These are phyloP conservation scores for Candida piceae DNA, from an alignment of 805 yeast genomes.

Conservation along the genomic window DNA sequence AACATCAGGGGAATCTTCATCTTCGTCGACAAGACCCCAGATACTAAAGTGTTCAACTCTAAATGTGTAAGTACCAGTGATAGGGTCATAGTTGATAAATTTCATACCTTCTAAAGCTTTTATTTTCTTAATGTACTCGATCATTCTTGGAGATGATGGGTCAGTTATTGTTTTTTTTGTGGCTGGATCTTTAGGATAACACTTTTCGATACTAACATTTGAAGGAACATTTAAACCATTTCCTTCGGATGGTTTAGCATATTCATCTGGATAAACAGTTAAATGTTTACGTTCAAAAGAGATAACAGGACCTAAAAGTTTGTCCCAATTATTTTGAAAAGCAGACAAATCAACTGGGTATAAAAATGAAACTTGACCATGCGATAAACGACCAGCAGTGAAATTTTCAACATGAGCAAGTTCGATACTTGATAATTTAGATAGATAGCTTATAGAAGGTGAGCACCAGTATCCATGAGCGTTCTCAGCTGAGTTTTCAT, in stretches of 20 bases:
- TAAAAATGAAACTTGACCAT: conserved; percentile 62
- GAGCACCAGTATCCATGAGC: conserved; percentile 62
- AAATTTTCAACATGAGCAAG: conserved; percentile 56
- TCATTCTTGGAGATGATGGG: conserved; percentile 36
- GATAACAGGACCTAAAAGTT: conserved; percentile 38
- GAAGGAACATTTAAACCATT: conserved; percentile 75
- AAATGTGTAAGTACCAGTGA: conserved; percentile 72
- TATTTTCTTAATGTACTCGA: conserved; percentile 45
- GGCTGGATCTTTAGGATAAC: conserved; percentile 40
- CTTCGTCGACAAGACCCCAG: conserved; percentile 84
- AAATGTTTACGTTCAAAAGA: conserved; percentile 47
- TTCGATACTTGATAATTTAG: conserved; percentile 38
- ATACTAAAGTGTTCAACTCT: conserved; percentile 87
- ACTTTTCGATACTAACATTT: conserved; percentile 58
- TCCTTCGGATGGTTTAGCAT: conserved; percentile 55
- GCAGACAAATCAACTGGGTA: conserved; percentile 65
- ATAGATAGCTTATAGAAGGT: conserved; percentile 52
- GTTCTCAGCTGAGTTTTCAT: neutral
- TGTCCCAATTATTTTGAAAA: conserved; percentile 37
- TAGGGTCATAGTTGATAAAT: conserved; percentile 74
- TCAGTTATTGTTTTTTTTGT: conserved; percentile 24
- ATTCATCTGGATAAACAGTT: conserved; percentile 57
- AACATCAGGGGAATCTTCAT: conserved; percentile 47
- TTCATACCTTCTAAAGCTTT: conserved; percentile 63
- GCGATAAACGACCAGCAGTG: conserved; percentile 61